Conservation (phyloP, 345 rosid species). For the Arabidopsis thaliana region DNA sequence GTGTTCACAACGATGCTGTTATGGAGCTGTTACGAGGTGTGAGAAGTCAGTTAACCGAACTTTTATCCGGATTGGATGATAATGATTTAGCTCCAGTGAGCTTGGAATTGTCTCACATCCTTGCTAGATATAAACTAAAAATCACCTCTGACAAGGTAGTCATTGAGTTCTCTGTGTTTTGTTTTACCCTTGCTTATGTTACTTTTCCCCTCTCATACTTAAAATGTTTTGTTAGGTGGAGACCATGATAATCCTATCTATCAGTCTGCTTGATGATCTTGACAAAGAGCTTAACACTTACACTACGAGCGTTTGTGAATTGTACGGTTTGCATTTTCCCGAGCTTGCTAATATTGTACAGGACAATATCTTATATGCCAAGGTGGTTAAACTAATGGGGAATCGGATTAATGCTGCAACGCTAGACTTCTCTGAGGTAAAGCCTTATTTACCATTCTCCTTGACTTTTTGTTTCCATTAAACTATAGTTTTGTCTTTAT, state of each 20-base stretch:
- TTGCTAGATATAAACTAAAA: constrained; percentile 89
- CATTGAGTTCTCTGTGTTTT: background rate
- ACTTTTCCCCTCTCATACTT: background rate
- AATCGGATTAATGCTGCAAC: constrained; percentile 76
- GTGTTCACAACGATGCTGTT: constrained; percentile 85
- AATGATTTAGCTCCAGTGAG: constrained; percentile 96
- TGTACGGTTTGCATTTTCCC: constrained; percentile 98
- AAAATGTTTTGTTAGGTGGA: constrained; percentile 61
- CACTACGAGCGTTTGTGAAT: constrained; percentile 83
- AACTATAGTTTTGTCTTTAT: background rate
- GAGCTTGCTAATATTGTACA: constrained; percentile 90
- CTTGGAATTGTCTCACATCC: constrained; percentile 87
- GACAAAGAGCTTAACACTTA: constrained; percentile 91
- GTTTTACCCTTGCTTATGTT: background rate
- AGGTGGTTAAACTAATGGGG: constrained; percentile 84
- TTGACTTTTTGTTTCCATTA: background rate
- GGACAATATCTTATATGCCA: constrained; percentile 84
- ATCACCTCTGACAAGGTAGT: constrained; percentile 91
- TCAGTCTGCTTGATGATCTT: constrained; percentile 91
- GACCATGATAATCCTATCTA: constrained; percentile 92
- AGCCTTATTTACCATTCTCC: background rate
- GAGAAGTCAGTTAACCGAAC: constrained; percentile 86
- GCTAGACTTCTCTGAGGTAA: constrained; percentile 89
- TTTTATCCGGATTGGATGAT: constrained; percentile 73
- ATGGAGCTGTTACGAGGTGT: constrained; percentile 94